A percentile compares a stretch with the other conserved stretches of the same genome.
Evolutionary conservation across 441 rosid species (phyloP).

Genomic region (Erodium trifolium): DNA sequence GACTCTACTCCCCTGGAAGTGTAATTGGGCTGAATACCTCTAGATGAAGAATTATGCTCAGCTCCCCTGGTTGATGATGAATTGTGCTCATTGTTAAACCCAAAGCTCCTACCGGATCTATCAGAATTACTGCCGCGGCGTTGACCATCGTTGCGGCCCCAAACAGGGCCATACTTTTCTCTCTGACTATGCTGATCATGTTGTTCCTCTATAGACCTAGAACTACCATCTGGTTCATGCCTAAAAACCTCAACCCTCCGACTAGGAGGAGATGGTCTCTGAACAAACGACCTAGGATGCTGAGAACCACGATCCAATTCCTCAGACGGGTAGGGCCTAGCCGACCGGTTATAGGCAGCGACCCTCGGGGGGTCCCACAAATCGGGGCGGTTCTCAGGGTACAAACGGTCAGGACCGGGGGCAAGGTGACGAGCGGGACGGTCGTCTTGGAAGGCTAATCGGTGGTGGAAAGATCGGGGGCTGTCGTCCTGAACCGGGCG

Average conservation of each 20-base stretch:
- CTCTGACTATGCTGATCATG: slow-evolving; percentile 25
- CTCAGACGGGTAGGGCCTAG: slow-evolving; percentile 23
- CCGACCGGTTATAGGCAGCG: neutral
- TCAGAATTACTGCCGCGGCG: slow-evolving; percentile 31
- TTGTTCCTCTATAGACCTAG: slow-evolving; percentile 40
- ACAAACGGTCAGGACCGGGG: slow-evolving; percentile 4
- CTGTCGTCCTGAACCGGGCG: slow-evolving; percentile 7
- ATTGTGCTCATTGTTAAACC: neutral
- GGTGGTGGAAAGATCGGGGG: slow-evolving; percentile 22
- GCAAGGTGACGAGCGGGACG: too few relatives aligned
- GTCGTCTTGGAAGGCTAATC: slow-evolving; percentile 21
- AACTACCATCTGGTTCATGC: slow-evolving; percentile 37
- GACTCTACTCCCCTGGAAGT: too few relatives aligned
- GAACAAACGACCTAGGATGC: slow-evolving; percentile 17
- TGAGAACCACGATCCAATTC: slow-evolving; percentile 17
- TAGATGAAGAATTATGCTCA: slow-evolving; percentile 19
- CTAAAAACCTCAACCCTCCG: slow-evolving; percentile 24
- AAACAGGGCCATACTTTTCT: slow-evolving; percentile 22
- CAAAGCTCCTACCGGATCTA: slow-evolving; percentile 18
- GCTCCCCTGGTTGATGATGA: neutral
- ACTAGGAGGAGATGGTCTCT: slow-evolving; percentile 28
- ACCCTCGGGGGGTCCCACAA: too few relatives aligned
- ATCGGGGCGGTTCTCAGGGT: slow-evolving; percentile 18
- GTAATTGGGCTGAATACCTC: slow-evolving; percentile 24
- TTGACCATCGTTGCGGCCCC: slow-evolving; percentile 17